Percentiles rank a stretch among this genome's conserved stretches.
Evolutionary conservation across 1,284 basidiomycete genomes (phyloP).

Genomic region (Ceratobasidium sp.): DNA sequence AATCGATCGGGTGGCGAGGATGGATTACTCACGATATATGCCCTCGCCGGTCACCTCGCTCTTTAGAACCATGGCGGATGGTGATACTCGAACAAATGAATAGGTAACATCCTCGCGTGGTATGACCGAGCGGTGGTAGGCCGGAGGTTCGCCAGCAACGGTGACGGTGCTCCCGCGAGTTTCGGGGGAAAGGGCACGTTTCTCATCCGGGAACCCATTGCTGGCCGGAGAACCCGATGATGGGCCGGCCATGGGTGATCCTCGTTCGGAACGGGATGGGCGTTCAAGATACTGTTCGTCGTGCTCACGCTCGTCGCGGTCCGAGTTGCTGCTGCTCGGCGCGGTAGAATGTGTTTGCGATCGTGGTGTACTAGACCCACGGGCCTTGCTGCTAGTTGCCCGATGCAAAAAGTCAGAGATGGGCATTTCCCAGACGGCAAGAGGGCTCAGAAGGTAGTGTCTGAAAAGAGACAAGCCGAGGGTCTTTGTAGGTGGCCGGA

Average conservation of each 20-base stretch:
- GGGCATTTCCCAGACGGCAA: conserved; percentile 2
- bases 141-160: conserved; percentile 7
- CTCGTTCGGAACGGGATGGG: background rate
- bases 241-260: conserved; percentile 19
- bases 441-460: background rate
- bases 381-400: conserved; percentile 22
- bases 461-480: background rate
- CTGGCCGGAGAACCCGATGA: conserved; percentile 14
- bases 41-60: conserved; percentile 31
- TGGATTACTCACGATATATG: conserved; percentile 15
- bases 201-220: conserved; percentile 24
- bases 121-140: conserved; percentile 20
- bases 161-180: conserved; percentile 14
- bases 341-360: conserved; percentile 14
- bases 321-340: conserved; percentile 24
- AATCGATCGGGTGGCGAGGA: background rate
- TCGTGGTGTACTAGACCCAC: conserved; percentile 25
- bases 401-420: conserved; percentile 33
- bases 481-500: background rate
- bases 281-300: background rate
- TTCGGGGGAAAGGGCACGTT: conserved; percentile 27
- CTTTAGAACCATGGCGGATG: conserved; percentile 7
- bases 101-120: conserved; percentile 29
- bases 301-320: conserved; percentile 10
- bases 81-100: conserved; percentile 13